Percentiles rank a stretch among this genome's conserved stretches.
Evolutionary conservation across 208 protist genomes (phyloP).

Genomic region (Acanthamoeba lenticulata): DNA sequence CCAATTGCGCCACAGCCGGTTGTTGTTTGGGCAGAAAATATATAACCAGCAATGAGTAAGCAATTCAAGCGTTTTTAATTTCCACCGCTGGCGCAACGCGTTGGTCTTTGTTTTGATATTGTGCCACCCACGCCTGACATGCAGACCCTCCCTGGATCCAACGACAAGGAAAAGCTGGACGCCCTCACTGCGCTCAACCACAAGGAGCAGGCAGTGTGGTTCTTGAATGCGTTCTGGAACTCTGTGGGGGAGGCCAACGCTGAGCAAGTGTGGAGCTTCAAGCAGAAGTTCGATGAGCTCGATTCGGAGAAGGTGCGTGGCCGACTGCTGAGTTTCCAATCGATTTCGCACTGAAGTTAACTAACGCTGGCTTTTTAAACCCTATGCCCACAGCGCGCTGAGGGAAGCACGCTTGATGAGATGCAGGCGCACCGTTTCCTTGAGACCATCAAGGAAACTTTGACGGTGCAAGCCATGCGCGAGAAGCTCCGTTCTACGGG

Average conservation of each 20-base stretch:
- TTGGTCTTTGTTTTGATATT: too few species aligned
- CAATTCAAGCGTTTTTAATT: too few species aligned
- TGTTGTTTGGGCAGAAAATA: too few species aligned
- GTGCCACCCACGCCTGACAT: too few species aligned
- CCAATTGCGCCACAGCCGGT: too few species aligned
- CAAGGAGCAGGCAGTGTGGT: slow-evolving; percentile 62
- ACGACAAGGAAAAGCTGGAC: background rate
- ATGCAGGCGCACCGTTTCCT: slow-evolving; percentile 61
- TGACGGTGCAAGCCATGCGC: slow-evolving; percentile 15
- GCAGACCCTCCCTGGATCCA: background rate
- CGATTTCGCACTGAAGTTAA: too few species aligned
- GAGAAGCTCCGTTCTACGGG: background rate
- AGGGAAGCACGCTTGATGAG: slow-evolving; percentile 30
- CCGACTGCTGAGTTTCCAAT: too few species aligned
- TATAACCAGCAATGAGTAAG: too few species aligned
- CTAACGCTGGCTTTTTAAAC: too few species aligned
- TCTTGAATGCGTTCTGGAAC: slow-evolving; percentile 65
- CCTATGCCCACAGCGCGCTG: background rate
- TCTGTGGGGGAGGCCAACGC: background rate
- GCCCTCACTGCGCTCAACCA: background rate
- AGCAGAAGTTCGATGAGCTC: slow-evolving; percentile 32
- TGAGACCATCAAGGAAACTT: slow-evolving; percentile 19
- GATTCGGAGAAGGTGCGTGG: slow-evolving; percentile 43
- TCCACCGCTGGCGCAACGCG: too few species aligned
- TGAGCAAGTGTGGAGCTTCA: slow-evolving; percentile 6